phyloP scores from a whole-genome alignment of 441 rosid species.

The Euphorbia celastroides region DNA sequence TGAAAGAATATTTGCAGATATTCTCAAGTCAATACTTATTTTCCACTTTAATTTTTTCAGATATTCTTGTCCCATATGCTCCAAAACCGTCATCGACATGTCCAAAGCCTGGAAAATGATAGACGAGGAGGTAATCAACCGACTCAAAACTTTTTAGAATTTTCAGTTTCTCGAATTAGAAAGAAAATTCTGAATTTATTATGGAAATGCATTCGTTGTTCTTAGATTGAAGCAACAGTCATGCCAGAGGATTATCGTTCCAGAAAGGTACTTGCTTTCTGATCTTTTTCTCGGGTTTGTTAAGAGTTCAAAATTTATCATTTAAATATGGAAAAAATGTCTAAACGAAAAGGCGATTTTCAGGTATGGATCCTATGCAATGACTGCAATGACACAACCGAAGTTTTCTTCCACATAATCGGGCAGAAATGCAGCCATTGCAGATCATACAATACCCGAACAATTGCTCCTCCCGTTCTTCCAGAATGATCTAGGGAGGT shows the following conservation, averaged over 20 bases:
- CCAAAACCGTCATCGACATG: constrained; percentile 82
- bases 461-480: constrained; percentile 73
- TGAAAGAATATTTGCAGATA: not conserved
- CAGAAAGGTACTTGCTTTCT: constrained; percentile 53
- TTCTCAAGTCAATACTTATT: not conserved
- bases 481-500: constrained; percentile 50
- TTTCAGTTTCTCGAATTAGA: not conserved
- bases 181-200: not conserved
- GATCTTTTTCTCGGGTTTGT: too few relatives aligned
- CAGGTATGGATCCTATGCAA: constrained; percentile 98
- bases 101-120: constrained; percentile 72
- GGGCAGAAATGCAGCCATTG: constrained; percentile 96
- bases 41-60: constrained; percentile 32
- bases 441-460: constrained; percentile 84
- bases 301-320: too few relatives aligned
- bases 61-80: constrained; percentile 90
- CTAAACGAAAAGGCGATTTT: too few relatives aligned
- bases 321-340: too few relatives aligned
- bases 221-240: constrained; percentile 70
- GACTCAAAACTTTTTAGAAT: not conserved
- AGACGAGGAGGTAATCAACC: constrained; percentile 74
- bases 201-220: constrained; percentile 1
- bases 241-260: constrained; percentile 87
- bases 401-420: constrained; percentile 76
- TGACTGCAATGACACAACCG: constrained; percentile 94